Evolutionary conservation across 2,329 filamentous ascomycete species (phyloP), one percentile per base, ranked within the genome.

Genomic region (Xylariaceae sp.): DNA sequence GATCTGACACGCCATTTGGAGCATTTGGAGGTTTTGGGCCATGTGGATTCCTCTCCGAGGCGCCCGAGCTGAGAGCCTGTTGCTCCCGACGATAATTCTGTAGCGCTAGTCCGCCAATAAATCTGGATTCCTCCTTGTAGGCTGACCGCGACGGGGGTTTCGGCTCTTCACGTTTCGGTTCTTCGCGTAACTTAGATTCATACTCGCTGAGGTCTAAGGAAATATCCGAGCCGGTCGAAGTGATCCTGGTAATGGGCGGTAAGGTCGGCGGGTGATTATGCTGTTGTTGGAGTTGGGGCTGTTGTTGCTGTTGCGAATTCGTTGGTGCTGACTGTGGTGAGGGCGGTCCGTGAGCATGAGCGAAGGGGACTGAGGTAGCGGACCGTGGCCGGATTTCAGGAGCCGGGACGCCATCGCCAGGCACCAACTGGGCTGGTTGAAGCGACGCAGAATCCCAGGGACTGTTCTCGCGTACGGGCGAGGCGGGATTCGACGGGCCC

Each of bases 101-200:
- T 55, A 85, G 68, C 2, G 82, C 81, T 12, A 82, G 69, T 2
- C 83, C 83, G 16, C 83, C 82, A 48, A 85, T 79, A 63, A 85
- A 85, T 12, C 79, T 74, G 1, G 76, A 74, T 20, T 75, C 72
- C 53, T 69, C 71, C 48, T 70, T 75, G 49, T 76, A 71, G 2
- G 70, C 67, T 2, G 71, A 70, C 29, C 66, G 68, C 26, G 65
- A 69, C 29, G 71, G 67, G 49, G 71, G 70, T 43, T 67, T 66
- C 44, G 63, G 66, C 46, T 58, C 66, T 52, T 66, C 61, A 56
- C 68, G 64, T 48, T 49, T 37, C 32, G 32, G 12, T 18, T 66
- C 64, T 10, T 65, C 63, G 50, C 52, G 57, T 12, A 42, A 44
- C 41, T 59, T 64, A 20, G 44, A 41, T 2, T 65, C 63, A 20